Evolutionary conservation across 768 basidiomycete genomes (phyloP).

Genomic region (Piloderma croceum): DNA sequence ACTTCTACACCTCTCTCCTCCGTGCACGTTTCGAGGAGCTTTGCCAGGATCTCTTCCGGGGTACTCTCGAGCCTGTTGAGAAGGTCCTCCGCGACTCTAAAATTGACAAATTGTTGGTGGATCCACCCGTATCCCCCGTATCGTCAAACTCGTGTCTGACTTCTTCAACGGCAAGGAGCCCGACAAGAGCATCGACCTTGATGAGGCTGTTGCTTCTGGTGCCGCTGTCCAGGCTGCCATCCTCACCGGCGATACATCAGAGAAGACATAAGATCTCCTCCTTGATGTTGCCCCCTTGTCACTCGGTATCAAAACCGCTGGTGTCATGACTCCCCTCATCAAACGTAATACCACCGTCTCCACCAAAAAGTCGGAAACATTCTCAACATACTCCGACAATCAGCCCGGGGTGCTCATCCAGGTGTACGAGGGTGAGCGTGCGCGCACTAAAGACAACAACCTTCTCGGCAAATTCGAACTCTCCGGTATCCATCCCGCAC

Average conservation of each 20-base stretch:
- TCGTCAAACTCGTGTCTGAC: constrained; percentile 60
- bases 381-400: constrained; percentile 84
- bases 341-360: constrained; percentile 46
- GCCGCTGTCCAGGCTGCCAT: too few species aligned
- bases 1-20: constrained; percentile 52
- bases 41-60: constrained; percentile 43
- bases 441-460: constrained; percentile 98
- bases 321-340: constrained; percentile 51
- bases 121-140: constrained; percentile 67
- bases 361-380: constrained; percentile 47
- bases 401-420: constrained; percentile 95
- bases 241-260: too few species aligned
- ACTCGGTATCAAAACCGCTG: constrained; percentile 60
- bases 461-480: constrained; percentile 96
- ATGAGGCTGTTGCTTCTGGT: constrained; percentile 68
- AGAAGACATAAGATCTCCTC: constrained; percentile 49
- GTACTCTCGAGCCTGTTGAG: constrained; percentile 43
- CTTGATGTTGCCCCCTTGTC: constrained; percentile 54
- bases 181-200: constrained; percentile 62
- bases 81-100: constrained; percentile 49
- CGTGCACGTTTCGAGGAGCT: constrained; percentile 45
- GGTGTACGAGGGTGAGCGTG: constrained; percentile 96
- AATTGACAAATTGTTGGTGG: constrained; percentile 52
- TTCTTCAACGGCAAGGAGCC: constrained; percentile 66
- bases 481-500: too few species aligned